Conservation (phyloP, 257 asterid genomes). For the Gynochthodes officinalis region DNA sequence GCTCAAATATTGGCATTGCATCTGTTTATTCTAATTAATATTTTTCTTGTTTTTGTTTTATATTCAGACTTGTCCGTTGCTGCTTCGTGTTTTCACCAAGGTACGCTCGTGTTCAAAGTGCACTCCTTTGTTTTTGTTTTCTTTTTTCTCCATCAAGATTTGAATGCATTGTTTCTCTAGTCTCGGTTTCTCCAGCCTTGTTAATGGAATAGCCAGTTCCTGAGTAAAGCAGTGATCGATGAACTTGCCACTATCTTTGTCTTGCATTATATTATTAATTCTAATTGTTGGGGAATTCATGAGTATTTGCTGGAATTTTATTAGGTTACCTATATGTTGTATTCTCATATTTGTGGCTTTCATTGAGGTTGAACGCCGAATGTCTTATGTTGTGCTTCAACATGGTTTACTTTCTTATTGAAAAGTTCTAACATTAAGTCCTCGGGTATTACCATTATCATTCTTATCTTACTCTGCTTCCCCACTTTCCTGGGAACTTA, state of each 20-base stretch:
- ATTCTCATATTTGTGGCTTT: not conserved
- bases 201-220: not conserved
- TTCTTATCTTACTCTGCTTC: not conserved
- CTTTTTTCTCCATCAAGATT: not conserved
- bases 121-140: not conserved
- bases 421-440: not conserved
- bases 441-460: not conserved
- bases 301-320: not conserved
- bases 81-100: constrained; percentile 90
- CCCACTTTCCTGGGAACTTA: not conserved
- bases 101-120: constrained; percentile 27
- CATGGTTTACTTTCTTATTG: not conserved
- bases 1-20: not conserved
- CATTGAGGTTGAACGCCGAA: not conserved
- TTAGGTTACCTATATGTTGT: not conserved
- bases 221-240: not conserved
- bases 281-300: not conserved
- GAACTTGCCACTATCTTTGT: not conserved
- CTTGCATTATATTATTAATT: not conserved
- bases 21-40: constrained; percentile 11
- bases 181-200: not conserved
- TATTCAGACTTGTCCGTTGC: constrained; percentile 71
- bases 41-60: constrained; percentile 4
- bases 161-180: not conserved
- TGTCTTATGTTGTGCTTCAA: not conserved